Evolutionary conservation across 306 rosid species (phyloP).

Genomic region (Glycyrrhiza uralensis): DNA sequence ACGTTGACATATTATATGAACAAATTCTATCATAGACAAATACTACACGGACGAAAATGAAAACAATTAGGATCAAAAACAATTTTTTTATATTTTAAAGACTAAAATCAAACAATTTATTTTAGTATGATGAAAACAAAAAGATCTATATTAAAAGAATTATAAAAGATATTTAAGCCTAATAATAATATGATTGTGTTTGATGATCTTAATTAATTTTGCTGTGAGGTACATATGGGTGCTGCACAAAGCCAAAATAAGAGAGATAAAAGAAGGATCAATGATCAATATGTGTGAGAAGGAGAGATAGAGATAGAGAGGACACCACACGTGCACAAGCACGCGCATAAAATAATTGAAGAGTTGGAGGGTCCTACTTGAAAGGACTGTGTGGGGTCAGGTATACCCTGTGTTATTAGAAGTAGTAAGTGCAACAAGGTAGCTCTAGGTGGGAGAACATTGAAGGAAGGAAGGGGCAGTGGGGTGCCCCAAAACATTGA

Average conservation of each 20-base stretch:
- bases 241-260: not conserved
- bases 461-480: not conserved
- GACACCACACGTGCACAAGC: slow-evolving; percentile 93
- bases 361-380: slow-evolving; percentile 36
- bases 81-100: too few species aligned
- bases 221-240: not conserved
- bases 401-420: slow-evolving; percentile 4
- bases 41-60: too few species aligned
- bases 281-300: not conserved
- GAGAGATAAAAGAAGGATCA: slow-evolving; percentile 21
- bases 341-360: slow-evolving; percentile 51
- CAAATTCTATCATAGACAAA: too few species aligned
- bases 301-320: slow-evolving; percentile 29
- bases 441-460: not conserved
- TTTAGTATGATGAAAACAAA: too few species aligned
- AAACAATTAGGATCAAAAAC: too few species aligned
- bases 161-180: too few species aligned
- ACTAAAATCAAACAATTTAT: too few species aligned
- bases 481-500: not conserved
- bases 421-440: slow-evolving; percentile 13
- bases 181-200: not conserved
- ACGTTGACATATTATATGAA: too few species aligned
- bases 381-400: slow-evolving; percentile 30
- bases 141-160: too few species aligned
- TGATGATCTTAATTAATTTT: not conserved